Base-by-base conservation (phyloP, 2,329 filamentous ascomycete genomes). In the Plenodomus biglobosus region DNA sequence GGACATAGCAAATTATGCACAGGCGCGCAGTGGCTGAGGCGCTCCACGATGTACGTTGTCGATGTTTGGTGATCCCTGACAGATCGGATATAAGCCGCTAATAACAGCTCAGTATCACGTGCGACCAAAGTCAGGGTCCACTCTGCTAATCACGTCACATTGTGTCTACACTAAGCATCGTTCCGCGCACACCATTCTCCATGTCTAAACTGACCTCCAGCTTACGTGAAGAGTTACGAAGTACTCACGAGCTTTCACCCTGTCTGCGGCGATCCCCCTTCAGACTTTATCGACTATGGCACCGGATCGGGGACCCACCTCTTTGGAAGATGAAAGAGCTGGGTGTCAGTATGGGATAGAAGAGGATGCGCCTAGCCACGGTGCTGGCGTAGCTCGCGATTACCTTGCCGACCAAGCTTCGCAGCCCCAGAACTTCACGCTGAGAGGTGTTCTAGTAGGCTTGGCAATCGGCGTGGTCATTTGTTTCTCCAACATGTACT, bases 401-500 rank as follows among this genome's bases (percentile, higher is more conserved):
- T 66, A 60, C 39, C 55, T 72, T 8, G 62, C 67, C 6, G 55
- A 69, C 22, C 56, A 56, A 46, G 73, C 73, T 3, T 56, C 62
- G 5, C 70, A 78, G 52, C 75, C 76, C 5, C 82, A 82, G 39
- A 91, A 90, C 75, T 96, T 99, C 74, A 97, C 94, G 0, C 48
- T 86, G 20, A 86, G 94, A 46, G 90, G 90, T 42, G 80, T 97
- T 34, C 68, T 84, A 4, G 90, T 89, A 21, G 94, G 94, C 15
- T 78, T 95, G 5, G 76, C 83, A 3, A 94, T 99, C 55, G 94
- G 94, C 35, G 83, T 94, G 3, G 78, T 97, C 46, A 96, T 97
- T 65, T 94, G 89, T 68, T 96, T 96, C 70, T 95, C 90, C 43
- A 99, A 99, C 69, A 96, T 95, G 78, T 99, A 97, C 73, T 99